Base-by-base conservation (phyloP, 257 asterid genomes). In the Leptodermis oblonga region DNA sequence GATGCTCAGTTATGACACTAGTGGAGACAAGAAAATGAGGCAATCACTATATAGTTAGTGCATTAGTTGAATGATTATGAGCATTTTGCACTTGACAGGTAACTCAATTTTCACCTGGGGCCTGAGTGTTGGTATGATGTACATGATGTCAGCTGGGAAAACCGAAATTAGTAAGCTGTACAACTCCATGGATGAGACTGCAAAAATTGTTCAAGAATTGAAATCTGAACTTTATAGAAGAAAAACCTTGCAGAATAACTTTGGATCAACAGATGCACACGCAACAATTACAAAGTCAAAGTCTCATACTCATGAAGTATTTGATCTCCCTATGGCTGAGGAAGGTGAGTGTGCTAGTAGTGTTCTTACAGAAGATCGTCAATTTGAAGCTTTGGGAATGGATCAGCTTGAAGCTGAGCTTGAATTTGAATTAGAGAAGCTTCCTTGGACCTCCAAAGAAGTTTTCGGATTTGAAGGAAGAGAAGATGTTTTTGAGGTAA, bases 61-160 rank as follows among this genome's bases (percentile, higher is more conserved):
- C n/a, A n/a, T n/a, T n/a, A n/a, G n/a, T n/a, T n/a, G n/a, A n/a
- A n/a, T n/a, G n/a, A n/a, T n/a, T n/a, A 34, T 64, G 26, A 4
- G 20, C 34, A 62, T 37, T 41, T 53, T 33, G 26, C 46, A 14
- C 65, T 36, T 65, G 78, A 71, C 90, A 90, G 95, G 81, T 22
- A 81, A 77, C 65, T 73, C 93, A 0, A 9, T 67, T 45, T 85
- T 88, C 72, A 83, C 86, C 41, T 88, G 86, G 85, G 95, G 95
- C 56, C 84, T 88, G 53, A 86, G 93, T 43, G 72, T 90, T 54
- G 93, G 95, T 58, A 79, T 88, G 64, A 84, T 87, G 93, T 88
- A 79, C 64, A 88, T 88, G 95, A 79, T 88, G 90, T 86, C 93
- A 37, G 86, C 90, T 60, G 95, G 91, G 76, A 84, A 86, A 63